Conservation (phyloP, 1,139 yeast genomes). For the Nakaseomyces sp. region DNA sequence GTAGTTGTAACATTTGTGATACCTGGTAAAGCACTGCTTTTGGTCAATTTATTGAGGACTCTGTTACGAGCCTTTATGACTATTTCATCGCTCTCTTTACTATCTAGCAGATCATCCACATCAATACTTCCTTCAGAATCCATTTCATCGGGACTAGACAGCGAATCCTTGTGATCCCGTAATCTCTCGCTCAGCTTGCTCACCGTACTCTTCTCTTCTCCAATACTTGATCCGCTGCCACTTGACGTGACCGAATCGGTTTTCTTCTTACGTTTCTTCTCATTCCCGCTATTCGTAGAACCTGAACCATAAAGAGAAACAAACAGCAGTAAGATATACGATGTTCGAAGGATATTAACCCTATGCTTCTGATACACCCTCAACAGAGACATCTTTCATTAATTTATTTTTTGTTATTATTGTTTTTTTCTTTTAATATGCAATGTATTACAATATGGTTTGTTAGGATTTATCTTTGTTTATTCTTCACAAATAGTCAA, state of each 20-base stretch:
- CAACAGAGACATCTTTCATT: conserved; percentile 15
- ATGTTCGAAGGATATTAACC: conserved; percentile 22
- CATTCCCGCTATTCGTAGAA: conserved; percentile 11
- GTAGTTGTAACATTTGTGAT: neutral
- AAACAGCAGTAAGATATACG: conserved; percentile 24
- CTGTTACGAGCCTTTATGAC: neutral
- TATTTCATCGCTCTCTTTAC: conserved; percentile 2
- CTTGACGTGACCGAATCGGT: conserved; percentile 1
- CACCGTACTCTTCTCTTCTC: conserved; percentile 7
- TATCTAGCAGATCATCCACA: conserved; percentile 4
- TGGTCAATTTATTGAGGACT: neutral
- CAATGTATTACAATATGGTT: too few species aligned
- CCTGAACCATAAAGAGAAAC: conserved; percentile 19
- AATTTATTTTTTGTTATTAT: neutral
- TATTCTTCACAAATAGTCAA: too few species aligned
- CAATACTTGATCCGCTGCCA: neutral
- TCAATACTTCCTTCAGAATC: conserved; percentile 2
- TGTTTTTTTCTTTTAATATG: neutral
- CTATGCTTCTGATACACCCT: conserved; percentile 23
- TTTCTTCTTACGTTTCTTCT: conserved; percentile 10
- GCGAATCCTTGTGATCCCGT: conserved; percentile 2
- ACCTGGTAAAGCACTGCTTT: neutral
- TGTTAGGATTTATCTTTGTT: too few species aligned
- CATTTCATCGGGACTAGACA: conserved; percentile 4
- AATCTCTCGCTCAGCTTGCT: conserved; percentile 6